A percentile compares a stretch with the other conserved stretches of the same genome.
phyloP scores from a whole-genome alignment of 768 basidiomycete genomes.

The Russula abietina region DNA sequence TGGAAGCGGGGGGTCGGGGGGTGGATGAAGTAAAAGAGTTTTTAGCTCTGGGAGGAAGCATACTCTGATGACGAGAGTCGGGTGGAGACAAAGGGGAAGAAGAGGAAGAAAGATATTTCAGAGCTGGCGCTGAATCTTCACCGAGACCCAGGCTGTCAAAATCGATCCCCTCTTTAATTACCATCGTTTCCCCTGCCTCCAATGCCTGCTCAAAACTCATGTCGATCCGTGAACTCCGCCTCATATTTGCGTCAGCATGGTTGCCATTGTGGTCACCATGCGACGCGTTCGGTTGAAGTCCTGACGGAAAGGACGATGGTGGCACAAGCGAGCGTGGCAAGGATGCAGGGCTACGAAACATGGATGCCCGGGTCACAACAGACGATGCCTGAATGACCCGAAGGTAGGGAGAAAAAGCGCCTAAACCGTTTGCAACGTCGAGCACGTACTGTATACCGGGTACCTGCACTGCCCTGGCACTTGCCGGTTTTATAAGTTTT shows the following conservation, averaged over 20 bases:
- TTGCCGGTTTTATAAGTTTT: conserved; percentile 11
- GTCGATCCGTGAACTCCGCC: conserved; percentile 66
- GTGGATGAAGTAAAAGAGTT: conserved; percentile 31
- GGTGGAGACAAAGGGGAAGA: conserved; percentile 29
- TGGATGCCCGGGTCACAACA: conserved; percentile 52
- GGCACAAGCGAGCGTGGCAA: conserved; percentile 41
- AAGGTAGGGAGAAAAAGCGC: neutral
- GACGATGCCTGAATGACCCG: neutral
- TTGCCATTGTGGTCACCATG: conserved; percentile 39
- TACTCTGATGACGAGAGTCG: conserved; percentile 31
- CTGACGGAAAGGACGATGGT: conserved; percentile 43
- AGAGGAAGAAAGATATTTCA: conserved; percentile 29
- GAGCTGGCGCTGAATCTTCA: conserved; percentile 40
- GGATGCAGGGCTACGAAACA: conserved; percentile 44
- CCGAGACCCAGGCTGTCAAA: conserved; percentile 68
- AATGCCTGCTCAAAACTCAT: conserved; percentile 79
- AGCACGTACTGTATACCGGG: neutral
- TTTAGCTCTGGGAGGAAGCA: conserved; percentile 39
- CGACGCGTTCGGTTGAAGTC: conserved; percentile 53
- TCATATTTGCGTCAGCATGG: conserved; percentile 32
- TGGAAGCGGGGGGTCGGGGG: conserved; percentile 28
- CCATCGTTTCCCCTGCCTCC: conserved; percentile 57
- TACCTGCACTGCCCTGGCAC: neutral
- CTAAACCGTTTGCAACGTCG: neutral
- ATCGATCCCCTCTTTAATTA: conserved; percentile 66